Evolutionary conservation across 2,329 filamentous ascomycete genomes (phyloP).

Genomic region (Epichloe amarillans): DNA sequence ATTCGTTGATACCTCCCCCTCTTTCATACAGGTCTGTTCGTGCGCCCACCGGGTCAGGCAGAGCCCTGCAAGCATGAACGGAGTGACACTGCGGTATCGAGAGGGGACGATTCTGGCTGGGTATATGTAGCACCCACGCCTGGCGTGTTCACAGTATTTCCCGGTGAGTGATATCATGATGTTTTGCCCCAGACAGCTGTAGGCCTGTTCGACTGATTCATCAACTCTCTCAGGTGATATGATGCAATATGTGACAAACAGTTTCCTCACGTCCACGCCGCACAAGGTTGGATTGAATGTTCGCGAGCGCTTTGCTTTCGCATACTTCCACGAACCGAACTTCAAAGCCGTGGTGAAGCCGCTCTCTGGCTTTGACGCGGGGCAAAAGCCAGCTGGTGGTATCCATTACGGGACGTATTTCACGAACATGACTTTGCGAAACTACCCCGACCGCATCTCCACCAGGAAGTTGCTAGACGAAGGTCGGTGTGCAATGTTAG

Average conservation of each 20-base stretch:
- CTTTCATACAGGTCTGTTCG: conserved; percentile 25
- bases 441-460: conserved; percentile 33
- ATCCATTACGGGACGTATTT: conserved; percentile 40
- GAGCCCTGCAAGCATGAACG: conserved; percentile 32
- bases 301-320: conserved; percentile 32
- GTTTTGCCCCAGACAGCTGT: not conserved
- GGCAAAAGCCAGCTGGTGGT: conserved; percentile 20
- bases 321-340: conserved; percentile 38
- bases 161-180: conserved; percentile 17
- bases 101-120: conserved; percentile 32
- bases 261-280: conserved; percentile 30
- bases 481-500: conserved; percentile 13
- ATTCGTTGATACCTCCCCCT: not conserved
- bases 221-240: conserved; percentile 27
- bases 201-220: not conserved
- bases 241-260: conserved; percentile 37
- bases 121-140: conserved; percentile 31
- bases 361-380: conserved; percentile 23
- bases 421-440: conserved; percentile 36
- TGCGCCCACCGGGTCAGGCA: conserved; percentile 26
- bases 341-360: conserved; percentile 32
- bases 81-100: conserved; percentile 26
- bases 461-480: conserved; percentile 23
- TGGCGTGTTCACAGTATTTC: conserved; percentile 35
- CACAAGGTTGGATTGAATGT: conserved; percentile 39